phyloP scores from a whole-genome alignment of 1,284 basidiomycete genomes.

The Sporisorium iseilematis-ciliati region DNA sequence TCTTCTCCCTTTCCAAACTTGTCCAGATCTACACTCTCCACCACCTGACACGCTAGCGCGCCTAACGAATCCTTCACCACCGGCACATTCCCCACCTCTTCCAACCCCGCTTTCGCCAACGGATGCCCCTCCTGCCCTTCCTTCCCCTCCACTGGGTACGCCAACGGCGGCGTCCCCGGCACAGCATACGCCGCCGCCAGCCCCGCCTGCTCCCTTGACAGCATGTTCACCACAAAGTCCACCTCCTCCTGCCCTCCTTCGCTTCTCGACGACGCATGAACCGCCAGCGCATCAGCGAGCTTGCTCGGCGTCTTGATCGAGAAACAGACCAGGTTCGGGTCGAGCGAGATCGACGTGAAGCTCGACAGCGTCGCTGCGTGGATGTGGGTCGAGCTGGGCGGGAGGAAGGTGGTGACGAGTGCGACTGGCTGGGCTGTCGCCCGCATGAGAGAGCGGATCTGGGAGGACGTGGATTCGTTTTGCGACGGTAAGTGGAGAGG shows the following conservation, averaged over 20 bases:
- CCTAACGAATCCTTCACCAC: constrained; percentile 15
- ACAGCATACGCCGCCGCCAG: constrained; percentile 30
- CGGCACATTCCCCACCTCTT: constrained; percentile 3
- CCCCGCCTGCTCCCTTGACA: constrained; percentile 3
- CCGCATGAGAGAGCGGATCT: constrained; percentile 40
- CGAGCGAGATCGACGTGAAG: constrained; percentile 36
- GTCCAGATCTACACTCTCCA: constrained; percentile 23
- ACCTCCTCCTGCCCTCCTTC: background rate
- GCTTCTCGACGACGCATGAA: background rate
- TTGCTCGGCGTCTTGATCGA: constrained; percentile 35
- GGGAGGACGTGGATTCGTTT: background rate
- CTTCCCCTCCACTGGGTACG: background rate
- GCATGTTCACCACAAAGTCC: constrained; percentile 29
- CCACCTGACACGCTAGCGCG: constrained; percentile 28
- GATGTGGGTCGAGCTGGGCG: constrained; percentile 6
- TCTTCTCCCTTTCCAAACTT: background rate
- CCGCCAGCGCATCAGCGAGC: constrained; percentile 25
- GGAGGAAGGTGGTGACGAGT: constrained; percentile 37
- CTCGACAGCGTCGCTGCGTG: constrained; percentile 49
- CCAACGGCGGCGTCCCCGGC: constrained; percentile 26
- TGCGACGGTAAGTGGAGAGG: background rate
- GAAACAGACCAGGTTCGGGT: constrained; percentile 40
- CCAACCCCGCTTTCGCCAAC: constrained; percentile 10
- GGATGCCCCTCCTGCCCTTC: constrained; percentile 19
- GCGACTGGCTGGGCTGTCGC: constrained; percentile 44